phyloP scores from a whole-genome alignment of 208 protist species.

The Leishmania braziliensis region DNA sequence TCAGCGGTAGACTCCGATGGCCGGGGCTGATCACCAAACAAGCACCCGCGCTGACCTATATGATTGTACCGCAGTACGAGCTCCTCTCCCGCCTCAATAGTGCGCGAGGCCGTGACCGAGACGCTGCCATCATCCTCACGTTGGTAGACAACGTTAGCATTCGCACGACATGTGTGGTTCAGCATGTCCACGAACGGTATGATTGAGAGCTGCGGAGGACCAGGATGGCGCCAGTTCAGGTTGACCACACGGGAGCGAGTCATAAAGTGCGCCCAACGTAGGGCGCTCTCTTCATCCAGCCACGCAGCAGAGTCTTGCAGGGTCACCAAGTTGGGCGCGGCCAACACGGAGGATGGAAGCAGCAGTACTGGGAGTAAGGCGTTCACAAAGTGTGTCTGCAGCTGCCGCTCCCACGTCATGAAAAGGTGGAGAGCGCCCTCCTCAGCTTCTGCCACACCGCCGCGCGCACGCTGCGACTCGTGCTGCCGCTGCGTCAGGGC shows the following conservation, averaged over 20 bases:
- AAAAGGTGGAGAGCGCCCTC: slow-evolving; percentile 37
- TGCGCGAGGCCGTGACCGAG: slow-evolving; percentile 52
- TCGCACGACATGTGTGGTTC: slow-evolving; percentile 55
- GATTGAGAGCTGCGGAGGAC: slow-evolving; percentile 41
- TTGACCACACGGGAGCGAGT: slow-evolving; percentile 80
- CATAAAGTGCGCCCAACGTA: slow-evolving; percentile 89
- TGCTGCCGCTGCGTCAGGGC: slow-evolving; percentile 65
- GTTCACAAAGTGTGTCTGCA: slow-evolving; percentile 37
- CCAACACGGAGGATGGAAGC: neutral
- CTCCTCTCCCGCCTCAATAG: slow-evolving; percentile 67
- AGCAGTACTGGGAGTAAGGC: slow-evolving; percentile 40
- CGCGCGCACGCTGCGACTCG: slow-evolving; percentile 39
- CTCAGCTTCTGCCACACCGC: slow-evolving; percentile 22
- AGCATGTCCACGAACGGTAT: slow-evolving; percentile 87
- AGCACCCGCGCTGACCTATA: slow-evolving; percentile 63
- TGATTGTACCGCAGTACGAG: slow-evolving; percentile 76
- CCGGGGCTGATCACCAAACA: slow-evolving; percentile 46
- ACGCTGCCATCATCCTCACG: slow-evolving; percentile 29
- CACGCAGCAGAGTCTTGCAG: slow-evolving; percentile 12
- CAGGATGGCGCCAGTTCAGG: slow-evolving; percentile 27
- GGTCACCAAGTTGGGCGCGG: neutral
- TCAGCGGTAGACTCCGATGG: neutral
- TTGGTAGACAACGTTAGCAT: slow-evolving; percentile 67
- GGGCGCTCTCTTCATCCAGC: slow-evolving; percentile 32
- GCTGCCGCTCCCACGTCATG: slow-evolving; percentile 35